These are phyloP conservation scores for Pythium vanterpoolii DNA, from an alignment of 352 stramenopile genomes.

Conservation along the genomic window DNA sequence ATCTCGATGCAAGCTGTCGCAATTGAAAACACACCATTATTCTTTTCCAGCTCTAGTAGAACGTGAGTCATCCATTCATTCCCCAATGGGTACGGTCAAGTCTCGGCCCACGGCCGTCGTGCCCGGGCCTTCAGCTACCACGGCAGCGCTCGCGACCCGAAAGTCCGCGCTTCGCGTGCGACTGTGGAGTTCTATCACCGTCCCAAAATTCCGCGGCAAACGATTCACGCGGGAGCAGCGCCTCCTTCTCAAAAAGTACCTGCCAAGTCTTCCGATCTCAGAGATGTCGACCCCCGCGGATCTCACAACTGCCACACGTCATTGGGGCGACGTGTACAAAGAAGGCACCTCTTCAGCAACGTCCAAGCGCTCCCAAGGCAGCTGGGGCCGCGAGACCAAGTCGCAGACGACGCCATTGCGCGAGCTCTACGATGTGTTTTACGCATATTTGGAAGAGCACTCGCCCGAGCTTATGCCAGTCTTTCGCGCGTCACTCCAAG, in stretches of 20 bases:
- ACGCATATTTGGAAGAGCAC: slow-evolving; percentile 38
- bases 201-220: slow-evolving; percentile 3
- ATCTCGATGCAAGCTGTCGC: too few species aligned
- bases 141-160: too few species aligned
- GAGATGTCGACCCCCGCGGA: slow-evolving; percentile 32
- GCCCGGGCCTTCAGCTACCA: background rate
- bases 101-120: background rate
- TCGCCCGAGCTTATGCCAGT: slow-evolving; percentile 36
- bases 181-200: background rate
- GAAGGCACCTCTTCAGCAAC: slow-evolving; percentile 13
- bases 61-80: background rate
- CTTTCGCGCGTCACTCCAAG: slow-evolving; percentile 44
- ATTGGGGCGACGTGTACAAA: slow-evolving; percentile 37
- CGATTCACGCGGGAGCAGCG: slow-evolving; percentile 27
- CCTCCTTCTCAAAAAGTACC: slow-evolving; percentile 30
- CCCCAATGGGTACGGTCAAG: background rate
- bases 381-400: slow-evolving; percentile 19
- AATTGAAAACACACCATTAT: background rate
- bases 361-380: slow-evolving; percentile 16
- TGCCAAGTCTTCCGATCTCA: slow-evolving; percentile 33
- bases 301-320: slow-evolving; percentile 24
- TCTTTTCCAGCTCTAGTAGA: background rate
- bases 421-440: slow-evolving; percentile 46
- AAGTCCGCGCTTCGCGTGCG: background rate
- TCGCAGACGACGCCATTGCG: slow-evolving; percentile 20